Conservation (phyloP, 441 rosid species). For the Breynia disticha region DNA sequence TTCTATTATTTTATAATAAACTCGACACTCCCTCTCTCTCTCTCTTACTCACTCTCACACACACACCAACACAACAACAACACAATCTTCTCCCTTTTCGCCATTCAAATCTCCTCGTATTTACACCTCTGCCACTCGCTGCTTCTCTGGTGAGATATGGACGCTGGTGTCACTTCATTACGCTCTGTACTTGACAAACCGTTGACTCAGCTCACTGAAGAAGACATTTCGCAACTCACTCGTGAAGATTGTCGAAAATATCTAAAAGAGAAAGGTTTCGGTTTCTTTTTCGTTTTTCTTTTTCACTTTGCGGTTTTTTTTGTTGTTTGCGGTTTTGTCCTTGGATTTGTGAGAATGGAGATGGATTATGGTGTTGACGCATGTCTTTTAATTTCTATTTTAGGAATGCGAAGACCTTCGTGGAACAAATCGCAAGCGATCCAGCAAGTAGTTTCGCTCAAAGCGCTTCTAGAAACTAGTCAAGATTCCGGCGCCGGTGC, state of each 20-base stretch:
- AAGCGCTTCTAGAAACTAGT: conserved; percentile 64
- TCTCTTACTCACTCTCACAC: not conserved
- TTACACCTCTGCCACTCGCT: conserved; percentile 24
- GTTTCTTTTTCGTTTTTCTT: not conserved
- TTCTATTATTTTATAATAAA: no score
- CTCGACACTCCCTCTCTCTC: no score
- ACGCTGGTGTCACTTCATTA: conserved; percentile 41
- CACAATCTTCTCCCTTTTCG: not conserved
- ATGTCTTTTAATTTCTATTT: conserved; percentile 16
- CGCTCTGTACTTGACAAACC: conserved; percentile 80
- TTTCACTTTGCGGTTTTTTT: not conserved
- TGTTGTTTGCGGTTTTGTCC: not conserved
- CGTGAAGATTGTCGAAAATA: conserved; percentile 96
- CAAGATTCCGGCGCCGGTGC: conserved; percentile 67
- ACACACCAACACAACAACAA: no score
- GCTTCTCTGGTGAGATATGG: conserved; percentile 29
- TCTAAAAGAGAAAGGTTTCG: conserved; percentile 85
- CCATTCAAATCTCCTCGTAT: not conserved
- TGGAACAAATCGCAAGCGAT: conserved; percentile 99
- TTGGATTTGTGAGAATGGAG: conserved; percentile 16
- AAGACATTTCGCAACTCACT: conserved; percentile 96
- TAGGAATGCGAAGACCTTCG: conserved; percentile 98
- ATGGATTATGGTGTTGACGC: conserved; percentile 37
- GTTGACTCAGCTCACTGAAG: conserved; percentile 75
- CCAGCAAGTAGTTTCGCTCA: conserved; percentile 92